phyloP scores from a whole-genome alignment of 2,329 filamentous ascomycete genomes.

The Talaromyces atroroseus region DNA sequence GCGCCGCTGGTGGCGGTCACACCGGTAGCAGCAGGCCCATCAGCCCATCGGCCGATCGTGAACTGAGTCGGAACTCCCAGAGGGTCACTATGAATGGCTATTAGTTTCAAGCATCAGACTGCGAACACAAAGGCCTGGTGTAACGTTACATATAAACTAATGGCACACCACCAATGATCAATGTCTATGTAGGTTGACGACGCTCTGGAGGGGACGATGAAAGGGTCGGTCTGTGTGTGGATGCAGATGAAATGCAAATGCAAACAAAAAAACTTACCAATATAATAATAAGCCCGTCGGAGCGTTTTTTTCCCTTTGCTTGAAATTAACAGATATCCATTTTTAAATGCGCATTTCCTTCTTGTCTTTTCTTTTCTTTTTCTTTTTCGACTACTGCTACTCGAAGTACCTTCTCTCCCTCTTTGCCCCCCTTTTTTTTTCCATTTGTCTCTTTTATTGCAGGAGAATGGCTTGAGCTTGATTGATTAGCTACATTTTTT shows the following conservation, averaged over 20 bases:
- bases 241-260: background rate
- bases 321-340: constrained; percentile 15
- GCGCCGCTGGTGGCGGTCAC: constrained; percentile 64
- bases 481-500: background rate
- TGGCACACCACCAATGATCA: background rate
- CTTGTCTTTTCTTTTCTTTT: background rate
- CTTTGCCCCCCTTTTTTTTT: background rate
- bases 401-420: background rate
- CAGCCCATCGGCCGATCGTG: constrained; percentile 87
- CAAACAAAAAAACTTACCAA: constrained; percentile 13
- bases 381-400: background rate
- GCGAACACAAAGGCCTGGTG: background rate
- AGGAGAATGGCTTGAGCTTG: background rate
- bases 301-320: constrained; percentile 13
- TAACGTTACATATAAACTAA: background rate
- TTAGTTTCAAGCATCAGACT: constrained; percentile 45
- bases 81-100: constrained; percentile 99
- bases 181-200: constrained; percentile 2
- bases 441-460: background rate
- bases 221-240: background rate
- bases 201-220: constrained; percentile 1
- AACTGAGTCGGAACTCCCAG: constrained; percentile 94
- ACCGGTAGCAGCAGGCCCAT: constrained; percentile 77
- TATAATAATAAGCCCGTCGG: constrained; percentile 8
- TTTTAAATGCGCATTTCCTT: constrained; percentile 14